Conservation (phyloP, 2,329 filamentous ascomycete species). For the Aspergillus costaricaensis region DNA sequence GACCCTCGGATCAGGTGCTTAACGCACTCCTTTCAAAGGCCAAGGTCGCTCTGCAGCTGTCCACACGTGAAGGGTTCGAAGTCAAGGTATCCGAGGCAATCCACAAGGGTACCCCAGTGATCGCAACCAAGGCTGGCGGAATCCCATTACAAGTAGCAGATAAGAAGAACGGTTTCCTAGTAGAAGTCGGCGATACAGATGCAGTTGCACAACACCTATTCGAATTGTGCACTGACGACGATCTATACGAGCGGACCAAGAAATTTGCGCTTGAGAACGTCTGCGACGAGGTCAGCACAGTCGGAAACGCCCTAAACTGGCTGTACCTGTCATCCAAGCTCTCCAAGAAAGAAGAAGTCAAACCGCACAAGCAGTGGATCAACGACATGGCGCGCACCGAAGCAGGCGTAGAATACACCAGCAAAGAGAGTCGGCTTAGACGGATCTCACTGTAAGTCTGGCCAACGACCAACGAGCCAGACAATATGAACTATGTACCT, state of each 20-base stretch:
- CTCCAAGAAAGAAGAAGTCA: constrained; percentile 58
- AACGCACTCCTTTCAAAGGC: constrained; percentile 74
- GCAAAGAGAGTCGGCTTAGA: constrained; percentile 61
- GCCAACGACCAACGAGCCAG: background rate
- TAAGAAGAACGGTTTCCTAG: constrained; percentile 71
- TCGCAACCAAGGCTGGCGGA: constrained; percentile 74
- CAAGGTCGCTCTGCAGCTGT: constrained; percentile 74
- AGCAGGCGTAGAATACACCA: constrained; percentile 60
- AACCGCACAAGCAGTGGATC: constrained; percentile 67
- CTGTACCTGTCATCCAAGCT: constrained; percentile 73
- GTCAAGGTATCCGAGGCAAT: constrained; percentile 83
- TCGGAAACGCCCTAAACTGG: constrained; percentile 76
- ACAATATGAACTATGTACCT: background rate
- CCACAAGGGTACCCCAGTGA: constrained; percentile 76
- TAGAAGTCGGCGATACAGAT: constrained; percentile 69
- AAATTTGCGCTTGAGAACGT: constrained; percentile 65
- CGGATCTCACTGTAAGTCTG: constrained; percentile 16
- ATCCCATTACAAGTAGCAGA: constrained; percentile 78
- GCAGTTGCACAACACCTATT: constrained; percentile 68
- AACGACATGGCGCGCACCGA: constrained; percentile 72
- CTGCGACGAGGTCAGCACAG: constrained; percentile 78
- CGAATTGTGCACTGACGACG: constrained; percentile 65
- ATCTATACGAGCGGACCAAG: constrained; percentile 68
- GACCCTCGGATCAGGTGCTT: constrained; percentile 76
- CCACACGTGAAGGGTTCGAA: constrained; percentile 80